Evolutionary conservation across 75 land plant genomes (phyloP).

Genomic region (Azolla pinnata): DNA sequence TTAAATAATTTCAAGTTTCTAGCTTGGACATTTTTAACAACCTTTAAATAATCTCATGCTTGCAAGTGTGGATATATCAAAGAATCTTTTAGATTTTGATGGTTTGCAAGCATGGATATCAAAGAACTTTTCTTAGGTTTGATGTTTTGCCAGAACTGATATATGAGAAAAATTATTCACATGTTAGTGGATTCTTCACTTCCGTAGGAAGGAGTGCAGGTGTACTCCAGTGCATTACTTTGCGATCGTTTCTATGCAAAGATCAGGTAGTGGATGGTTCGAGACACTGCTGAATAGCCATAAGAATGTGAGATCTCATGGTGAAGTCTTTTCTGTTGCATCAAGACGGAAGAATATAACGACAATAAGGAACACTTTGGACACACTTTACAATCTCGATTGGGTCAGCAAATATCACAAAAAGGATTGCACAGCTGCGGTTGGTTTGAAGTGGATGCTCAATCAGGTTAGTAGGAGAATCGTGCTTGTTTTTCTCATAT

Average conservation of each 20-base stretch:
- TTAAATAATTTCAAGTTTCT: no score
- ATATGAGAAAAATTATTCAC: no score
- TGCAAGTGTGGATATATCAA: no score
- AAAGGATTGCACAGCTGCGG: conserved; percentile 73
- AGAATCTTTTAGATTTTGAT: no score
- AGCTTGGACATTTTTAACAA: no score
- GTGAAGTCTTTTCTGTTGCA: conserved; percentile 48
- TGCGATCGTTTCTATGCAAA: conserved; percentile 73
- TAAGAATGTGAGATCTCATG: conserved; percentile 66
- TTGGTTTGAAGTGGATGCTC: conserved; percentile 92
- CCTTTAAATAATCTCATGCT: no score
- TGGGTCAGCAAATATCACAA: conserved; percentile 71
- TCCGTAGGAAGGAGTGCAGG: conserved; percentile 64
- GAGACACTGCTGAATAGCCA: conserved; percentile 77
- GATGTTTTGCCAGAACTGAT: no score
- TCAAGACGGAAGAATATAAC: conserved; percentile 41
- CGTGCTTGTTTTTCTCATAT: no score
- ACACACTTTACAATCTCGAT: conserved; percentile 62
- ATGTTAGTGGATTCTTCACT: no score
- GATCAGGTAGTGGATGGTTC: conserved; percentile 93
- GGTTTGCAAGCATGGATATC: no score
- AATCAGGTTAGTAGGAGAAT: conserved; percentile 67
- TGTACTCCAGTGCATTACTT: conserved; percentile 70
- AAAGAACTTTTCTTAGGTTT: no score
- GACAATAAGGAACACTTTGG: conserved; percentile 38